These are phyloP conservation scores for Colletotrichum karsti DNA, from an alignment of 2,329 filamentous ascomycete species.

Conservation along the genomic window DNA sequence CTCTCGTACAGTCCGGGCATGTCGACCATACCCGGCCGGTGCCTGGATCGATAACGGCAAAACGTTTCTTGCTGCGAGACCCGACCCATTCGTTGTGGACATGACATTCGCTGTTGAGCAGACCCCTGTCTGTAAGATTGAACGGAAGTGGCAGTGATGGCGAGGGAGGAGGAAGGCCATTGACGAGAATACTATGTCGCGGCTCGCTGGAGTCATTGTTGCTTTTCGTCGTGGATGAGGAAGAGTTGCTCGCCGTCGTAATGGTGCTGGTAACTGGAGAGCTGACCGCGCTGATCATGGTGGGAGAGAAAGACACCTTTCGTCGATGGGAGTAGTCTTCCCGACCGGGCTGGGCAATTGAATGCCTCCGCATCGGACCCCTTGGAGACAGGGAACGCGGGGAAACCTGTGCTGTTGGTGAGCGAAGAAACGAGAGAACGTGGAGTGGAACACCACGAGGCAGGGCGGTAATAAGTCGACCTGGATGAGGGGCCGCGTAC, in stretches of 20 bases:
- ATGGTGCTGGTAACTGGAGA: slow-evolving; percentile 14
- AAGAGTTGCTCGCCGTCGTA: slow-evolving; percentile 8
- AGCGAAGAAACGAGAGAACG: background rate
- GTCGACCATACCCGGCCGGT: slow-evolving; percentile 58
- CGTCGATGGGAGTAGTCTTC: slow-evolving; percentile 21
- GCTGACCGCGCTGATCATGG: slow-evolving; percentile 14
- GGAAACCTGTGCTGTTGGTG: background rate
- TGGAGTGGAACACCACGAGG: background rate
- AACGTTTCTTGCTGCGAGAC: slow-evolving; percentile 55
- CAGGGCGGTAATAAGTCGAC: background rate
- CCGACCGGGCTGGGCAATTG: slow-evolving; percentile 20
- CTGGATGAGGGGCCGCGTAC: background rate
- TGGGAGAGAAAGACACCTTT: slow-evolving; percentile 26
- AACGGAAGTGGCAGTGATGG: slow-evolving; percentile 41
- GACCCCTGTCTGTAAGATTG: slow-evolving; percentile 53
- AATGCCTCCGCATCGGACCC: slow-evolving; percentile 23
- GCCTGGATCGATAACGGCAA: slow-evolving; percentile 63
- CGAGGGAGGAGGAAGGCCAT: slow-evolving; percentile 1
- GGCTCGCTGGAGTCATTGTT: background rate
- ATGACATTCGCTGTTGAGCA: slow-evolving; percentile 59
- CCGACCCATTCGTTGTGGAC: slow-evolving; percentile 56
- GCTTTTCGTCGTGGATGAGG: slow-evolving; percentile 3
- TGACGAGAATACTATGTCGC: background rate
- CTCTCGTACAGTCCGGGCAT: slow-evolving; percentile 54
- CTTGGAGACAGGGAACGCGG: background rate